Conservation (phyloP, 805 yeast genomes). For the Schwanniomyces occidentalis region DNA sequence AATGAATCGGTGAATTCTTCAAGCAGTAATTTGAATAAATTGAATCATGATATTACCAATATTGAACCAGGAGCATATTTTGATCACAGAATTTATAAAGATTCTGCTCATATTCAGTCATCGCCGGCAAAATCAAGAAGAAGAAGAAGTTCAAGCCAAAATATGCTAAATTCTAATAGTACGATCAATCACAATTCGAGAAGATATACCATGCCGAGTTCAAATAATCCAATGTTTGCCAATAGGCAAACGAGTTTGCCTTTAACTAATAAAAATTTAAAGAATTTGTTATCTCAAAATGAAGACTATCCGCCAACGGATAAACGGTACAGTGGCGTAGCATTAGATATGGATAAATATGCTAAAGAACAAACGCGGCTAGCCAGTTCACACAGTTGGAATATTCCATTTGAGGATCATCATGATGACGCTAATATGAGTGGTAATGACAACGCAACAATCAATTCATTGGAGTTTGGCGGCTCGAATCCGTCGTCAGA, state of each 20-base stretch:
- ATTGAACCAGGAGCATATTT: slow-evolving; percentile 21
- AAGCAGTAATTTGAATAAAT: slow-evolving; percentile 3
- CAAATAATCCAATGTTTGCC: not conserved
- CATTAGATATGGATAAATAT: slow-evolving; percentile 42
- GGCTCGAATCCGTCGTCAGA: slow-evolving; percentile 66
- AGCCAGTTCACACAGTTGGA: slow-evolving; percentile 13
- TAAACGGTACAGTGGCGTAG: slow-evolving; percentile 22
- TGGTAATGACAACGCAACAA: slow-evolving; percentile 14
- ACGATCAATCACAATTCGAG: slow-evolving; percentile 1
- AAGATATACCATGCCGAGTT: slow-evolving; percentile 3
- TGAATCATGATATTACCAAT: no score
- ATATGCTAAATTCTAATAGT: not conserved
- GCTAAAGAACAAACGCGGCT: slow-evolving; percentile 30
- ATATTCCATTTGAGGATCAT: slow-evolving; percentile 9
- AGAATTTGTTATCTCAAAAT: slow-evolving; percentile 20
- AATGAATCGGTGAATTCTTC: slow-evolving; percentile 9
- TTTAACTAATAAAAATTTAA: slow-evolving; percentile 39
- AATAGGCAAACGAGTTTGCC: slow-evolving; percentile 21
- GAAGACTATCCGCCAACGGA: slow-evolving; percentile 11
- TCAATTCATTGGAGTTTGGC: slow-evolving; percentile 41
- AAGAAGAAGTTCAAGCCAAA: slow-evolving; percentile 13
- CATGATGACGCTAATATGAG: slow-evolving; percentile 13
- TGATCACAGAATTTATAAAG: slow-evolving; percentile 30
- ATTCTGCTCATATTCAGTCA: slow-evolving; percentile 27
- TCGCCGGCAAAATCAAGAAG: slow-evolving; percentile 32